Evolutionary conservation across 2,329 filamentous ascomycete species (phyloP).

Genomic region (Fusarium robinianum): DNA sequence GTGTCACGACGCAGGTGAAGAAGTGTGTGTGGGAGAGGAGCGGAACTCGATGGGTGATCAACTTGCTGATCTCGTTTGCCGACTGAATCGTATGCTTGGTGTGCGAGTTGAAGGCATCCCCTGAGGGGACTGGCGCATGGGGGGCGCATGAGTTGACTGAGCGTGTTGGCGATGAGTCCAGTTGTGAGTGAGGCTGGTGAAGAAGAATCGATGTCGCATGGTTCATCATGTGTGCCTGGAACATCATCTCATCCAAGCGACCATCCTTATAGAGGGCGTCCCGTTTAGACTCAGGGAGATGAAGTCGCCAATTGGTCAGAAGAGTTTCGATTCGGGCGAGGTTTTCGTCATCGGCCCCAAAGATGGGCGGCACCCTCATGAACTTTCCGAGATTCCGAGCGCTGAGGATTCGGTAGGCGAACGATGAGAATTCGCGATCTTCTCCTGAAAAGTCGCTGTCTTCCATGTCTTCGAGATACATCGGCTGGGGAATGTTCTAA

Average conservation of each 20-base stretch:
- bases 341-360: slow-evolving; percentile 58
- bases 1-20: slow-evolving; percentile 78
- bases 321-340: slow-evolving; percentile 56
- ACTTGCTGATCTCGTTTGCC: slow-evolving; percentile 74
- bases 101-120: slow-evolving; percentile 64
- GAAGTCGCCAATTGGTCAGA: slow-evolving; percentile 75
- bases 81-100: slow-evolving; percentile 80
- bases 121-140: slow-evolving; percentile 55
- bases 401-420: slow-evolving; percentile 81
- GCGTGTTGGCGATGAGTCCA: slow-evolving; percentile 64
- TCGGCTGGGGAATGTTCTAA: slow-evolving; percentile 61
- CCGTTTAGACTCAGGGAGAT: slow-evolving; percentile 73
- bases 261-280: slow-evolving; percentile 71
- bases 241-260: slow-evolving; percentile 84
- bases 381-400: slow-evolving; percentile 78
- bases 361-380: slow-evolving; percentile 60
- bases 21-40: slow-evolving; percentile 79
- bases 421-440: slow-evolving; percentile 77
- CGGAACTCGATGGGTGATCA: slow-evolving; percentile 74
- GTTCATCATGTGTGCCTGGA: slow-evolving; percentile 84
- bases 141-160: slow-evolving; percentile 69
- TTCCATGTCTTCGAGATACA: slow-evolving; percentile 75
- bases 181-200: slow-evolving; percentile 77
- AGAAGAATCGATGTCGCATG: slow-evolving; percentile 71
- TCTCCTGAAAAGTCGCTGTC: slow-evolving; percentile 73